Evolutionary conservation across 2,329 filamentous ascomycete genomes (phyloP).

Genomic region (Apiospora arundinis): DNA sequence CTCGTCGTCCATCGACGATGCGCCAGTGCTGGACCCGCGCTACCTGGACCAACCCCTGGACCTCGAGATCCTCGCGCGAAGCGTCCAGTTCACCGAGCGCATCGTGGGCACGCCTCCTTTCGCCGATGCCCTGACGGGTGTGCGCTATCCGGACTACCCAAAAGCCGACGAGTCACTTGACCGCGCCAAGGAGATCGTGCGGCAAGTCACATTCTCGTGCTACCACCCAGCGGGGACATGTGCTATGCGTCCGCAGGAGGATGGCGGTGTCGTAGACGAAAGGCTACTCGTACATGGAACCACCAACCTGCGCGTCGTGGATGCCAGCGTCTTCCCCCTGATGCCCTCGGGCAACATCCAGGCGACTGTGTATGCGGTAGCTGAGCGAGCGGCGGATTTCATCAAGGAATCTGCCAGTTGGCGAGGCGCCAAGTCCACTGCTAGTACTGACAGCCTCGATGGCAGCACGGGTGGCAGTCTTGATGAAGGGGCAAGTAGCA

Average conservation of each 20-base stretch:
- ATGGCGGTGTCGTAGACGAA: conserved; percentile 29
- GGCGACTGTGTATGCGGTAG: conserved; percentile 30
- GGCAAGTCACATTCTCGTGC: conserved; percentile 41
- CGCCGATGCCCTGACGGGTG: conserved; percentile 46
- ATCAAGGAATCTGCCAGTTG: conserved; percentile 23
- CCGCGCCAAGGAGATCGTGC: conserved; percentile 44
- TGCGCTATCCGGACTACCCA: conserved; percentile 44
- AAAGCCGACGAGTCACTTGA: conserved; percentile 33
- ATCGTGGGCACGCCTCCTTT: conserved; percentile 47
- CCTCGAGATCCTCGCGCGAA: conserved; percentile 55
- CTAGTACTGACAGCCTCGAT: not conserved
- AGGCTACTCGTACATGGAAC: conserved; percentile 28
- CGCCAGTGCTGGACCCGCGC: conserved; percentile 59
- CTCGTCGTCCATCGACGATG: conserved; percentile 46
- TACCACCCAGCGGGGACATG: conserved; percentile 59
- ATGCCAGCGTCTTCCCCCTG: conserved; percentile 31
- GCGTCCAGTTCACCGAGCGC: conserved; percentile 49
- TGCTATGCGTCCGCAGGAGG: conserved; percentile 31
- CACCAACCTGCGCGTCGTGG: conserved; percentile 28
- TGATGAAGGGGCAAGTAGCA: not conserved
- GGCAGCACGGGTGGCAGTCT: not conserved
- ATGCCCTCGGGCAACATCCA: conserved; percentile 28
- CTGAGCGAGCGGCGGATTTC: conserved; percentile 30
- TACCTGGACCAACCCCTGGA: conserved; percentile 64
- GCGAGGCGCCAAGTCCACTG: not conserved